Base-by-base conservation (phyloP, 371 early-diverging fungal species). In the Zychaea mexicana region DNA sequence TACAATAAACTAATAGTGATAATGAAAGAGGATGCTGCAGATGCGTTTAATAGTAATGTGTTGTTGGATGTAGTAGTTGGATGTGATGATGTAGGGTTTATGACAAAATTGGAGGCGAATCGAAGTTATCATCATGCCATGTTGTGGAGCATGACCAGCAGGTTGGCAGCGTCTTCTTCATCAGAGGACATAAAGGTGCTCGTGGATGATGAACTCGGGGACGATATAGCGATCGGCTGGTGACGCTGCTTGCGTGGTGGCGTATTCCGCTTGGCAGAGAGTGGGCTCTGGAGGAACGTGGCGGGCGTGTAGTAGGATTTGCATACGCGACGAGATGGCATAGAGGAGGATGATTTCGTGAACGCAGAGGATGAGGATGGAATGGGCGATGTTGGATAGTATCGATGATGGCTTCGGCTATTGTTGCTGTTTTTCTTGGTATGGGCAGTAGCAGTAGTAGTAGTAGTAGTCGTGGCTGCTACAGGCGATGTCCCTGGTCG, bases 131-230 rank as follows among this genome's bases (percentile, higher is more conserved):
- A 49, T 49, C 49, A 59, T 46, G 46, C 39, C 59, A 39, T 59
- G 2, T 54, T 68, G 32, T 73, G 74, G 15, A 79, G 69, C 80
- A 76, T 79, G 9, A 79, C 77, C 54, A 79, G 60, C 12, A 76
- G 49, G 52, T 77, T 70, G 2, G 80, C 77, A 28, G 77, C 80
- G 57, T 73, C 73, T 52, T 76, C 71, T 59, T 79, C 80, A 32
- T 71, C 68, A n/a, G 68, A 65, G n/a, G 65, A 62, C 49, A 49
- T 24, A n/a, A 59, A 53, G 10, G 64, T 52, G 39, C 53, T 49
- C 22, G 56, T 59, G 13, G 46, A 57, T 8, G 60, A 30, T 42
- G 42, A 7, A 42, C 42, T 42, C 17, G 58, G 57, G 22, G 62
- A 57, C 42, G 46, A 55, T 28, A 49, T 49, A 19, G 24, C 49